Percentiles rank a stretch among this genome's conserved stretches.
Conservation (phyloP, 2,329 filamentous ascomycete species). For the Neurospora sp. region DNA sequence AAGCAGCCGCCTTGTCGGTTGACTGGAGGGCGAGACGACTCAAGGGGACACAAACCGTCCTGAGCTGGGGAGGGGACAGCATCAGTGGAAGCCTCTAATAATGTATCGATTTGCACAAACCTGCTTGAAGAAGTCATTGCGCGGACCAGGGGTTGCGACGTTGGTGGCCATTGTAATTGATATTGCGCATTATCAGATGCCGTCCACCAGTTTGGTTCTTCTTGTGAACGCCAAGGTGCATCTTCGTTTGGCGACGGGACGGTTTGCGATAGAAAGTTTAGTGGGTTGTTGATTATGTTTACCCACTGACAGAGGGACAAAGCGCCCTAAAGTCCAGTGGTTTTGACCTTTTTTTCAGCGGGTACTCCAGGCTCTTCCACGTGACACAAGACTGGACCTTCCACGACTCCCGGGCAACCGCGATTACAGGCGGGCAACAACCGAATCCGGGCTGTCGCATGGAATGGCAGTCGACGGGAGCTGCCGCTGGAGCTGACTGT, state of each 20-base stretch:
- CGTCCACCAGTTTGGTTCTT: neutral
- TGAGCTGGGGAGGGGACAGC: conserved; percentile 12
- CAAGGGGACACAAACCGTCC: conserved; percentile 19
- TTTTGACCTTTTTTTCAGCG: neutral
- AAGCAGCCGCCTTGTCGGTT: conserved; percentile 11
- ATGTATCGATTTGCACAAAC: conserved; percentile 12
- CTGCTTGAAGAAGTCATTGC: conserved; percentile 29
- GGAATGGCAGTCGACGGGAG: neutral
- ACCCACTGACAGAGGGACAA: neutral
- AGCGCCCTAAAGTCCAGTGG: neutral
- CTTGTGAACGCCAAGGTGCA: neutral
- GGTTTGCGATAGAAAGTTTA: neutral
- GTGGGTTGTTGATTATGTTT: neutral
- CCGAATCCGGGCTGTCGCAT: neutral
- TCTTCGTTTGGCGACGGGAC: neutral
- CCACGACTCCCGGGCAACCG: neutral
- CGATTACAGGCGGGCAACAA: neutral
- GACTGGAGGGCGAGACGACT: conserved; percentile 15
- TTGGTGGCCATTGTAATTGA: conserved; percentile 13
- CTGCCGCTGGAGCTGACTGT: neutral
- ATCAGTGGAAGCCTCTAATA: neutral
- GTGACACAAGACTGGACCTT: neutral
- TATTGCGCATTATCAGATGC: neutral
- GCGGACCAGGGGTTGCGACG: conserved; percentile 8
- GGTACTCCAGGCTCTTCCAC: neutral